Conservation (phyloP, 2,329 filamentous ascomycete genomes). For the Fusarium mundagurra region DNA sequence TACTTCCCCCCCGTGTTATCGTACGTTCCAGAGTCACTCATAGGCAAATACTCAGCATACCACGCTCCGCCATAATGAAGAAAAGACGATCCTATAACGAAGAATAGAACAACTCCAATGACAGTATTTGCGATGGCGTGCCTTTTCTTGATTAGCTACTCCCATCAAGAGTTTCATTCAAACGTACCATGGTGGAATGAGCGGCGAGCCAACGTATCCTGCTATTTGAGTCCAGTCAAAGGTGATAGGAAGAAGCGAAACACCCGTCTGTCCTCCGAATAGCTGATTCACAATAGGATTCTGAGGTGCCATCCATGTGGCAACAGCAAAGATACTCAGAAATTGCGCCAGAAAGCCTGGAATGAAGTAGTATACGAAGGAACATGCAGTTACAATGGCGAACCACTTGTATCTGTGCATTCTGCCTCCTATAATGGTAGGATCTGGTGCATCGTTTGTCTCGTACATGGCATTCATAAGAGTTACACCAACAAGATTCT, state of each 20-base stretch:
- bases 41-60: constrained; percentile 72
- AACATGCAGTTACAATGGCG: constrained; percentile 62
- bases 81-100: constrained; percentile 65
- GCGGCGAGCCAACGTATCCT: constrained; percentile 73
- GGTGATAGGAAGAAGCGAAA: constrained; percentile 76
- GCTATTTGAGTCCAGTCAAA: constrained; percentile 82
- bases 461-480: constrained; percentile 81
- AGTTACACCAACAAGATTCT: constrained; percentile 71
- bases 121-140: constrained; percentile 78
- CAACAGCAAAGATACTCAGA: constrained; percentile 75
- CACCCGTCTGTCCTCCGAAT: constrained; percentile 74
- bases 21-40: constrained; percentile 75
- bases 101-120: constrained; percentile 73
- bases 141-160: constrained; percentile 47
- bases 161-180: neutral
- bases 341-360: constrained; percentile 76
- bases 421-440: constrained; percentile 66
- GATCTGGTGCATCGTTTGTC: constrained; percentile 59
- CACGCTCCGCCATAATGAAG: constrained; percentile 74
- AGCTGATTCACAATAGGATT: constrained; percentile 76
- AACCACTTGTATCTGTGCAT: constrained; percentile 76
- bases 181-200: constrained; percentile 73
- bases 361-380: constrained; percentile 75
- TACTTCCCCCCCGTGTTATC: constrained; percentile 75
- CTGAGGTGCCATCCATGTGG: constrained; percentile 77